A percentile compares a stretch with the other conserved stretches of the same genome.
Conservation (phyloP, 2,329 filamentous ascomycete species). For the Talaromyces sp. region DNA sequence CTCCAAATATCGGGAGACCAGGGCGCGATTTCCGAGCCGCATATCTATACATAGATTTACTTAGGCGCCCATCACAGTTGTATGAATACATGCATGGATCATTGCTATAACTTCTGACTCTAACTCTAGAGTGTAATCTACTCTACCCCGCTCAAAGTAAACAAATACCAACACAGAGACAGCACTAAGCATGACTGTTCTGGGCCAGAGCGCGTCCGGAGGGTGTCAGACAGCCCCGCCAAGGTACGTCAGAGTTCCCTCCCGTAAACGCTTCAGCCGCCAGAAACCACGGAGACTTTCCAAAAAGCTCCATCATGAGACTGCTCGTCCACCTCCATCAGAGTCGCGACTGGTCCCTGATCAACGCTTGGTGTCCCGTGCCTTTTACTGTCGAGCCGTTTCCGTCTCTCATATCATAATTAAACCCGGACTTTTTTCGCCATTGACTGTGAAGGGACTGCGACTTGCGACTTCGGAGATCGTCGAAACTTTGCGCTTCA, state of each 20-base stretch:
- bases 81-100: neutral
- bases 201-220: neutral
- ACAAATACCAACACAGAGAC: neutral
- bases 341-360: neutral
- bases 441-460: neutral
- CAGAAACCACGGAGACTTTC: neutral
- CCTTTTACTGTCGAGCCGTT: neutral
- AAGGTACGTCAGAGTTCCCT: constrained; percentile 11
- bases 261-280: neutral
- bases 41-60: neutral
- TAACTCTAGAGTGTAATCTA: neutral
- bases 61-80: neutral
- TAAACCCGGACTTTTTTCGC: neutral
- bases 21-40: neutral
- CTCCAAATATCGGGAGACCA: neutral
- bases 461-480: neutral
- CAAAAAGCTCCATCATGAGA: neutral
- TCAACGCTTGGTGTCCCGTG: neutral
- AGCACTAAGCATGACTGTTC: neutral
- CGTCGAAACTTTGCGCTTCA: neutral
- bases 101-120: neutral
- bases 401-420: neutral
- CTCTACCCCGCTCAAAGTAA: neutral
- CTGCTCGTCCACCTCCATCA: neutral
- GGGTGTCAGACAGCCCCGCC: constrained; percentile 7